A percentile compares a stretch with the other conserved stretches of the same genome.
Conservation (phyloP, 192 early-diverging fungal species). For the Coemansia sp. region DNA sequence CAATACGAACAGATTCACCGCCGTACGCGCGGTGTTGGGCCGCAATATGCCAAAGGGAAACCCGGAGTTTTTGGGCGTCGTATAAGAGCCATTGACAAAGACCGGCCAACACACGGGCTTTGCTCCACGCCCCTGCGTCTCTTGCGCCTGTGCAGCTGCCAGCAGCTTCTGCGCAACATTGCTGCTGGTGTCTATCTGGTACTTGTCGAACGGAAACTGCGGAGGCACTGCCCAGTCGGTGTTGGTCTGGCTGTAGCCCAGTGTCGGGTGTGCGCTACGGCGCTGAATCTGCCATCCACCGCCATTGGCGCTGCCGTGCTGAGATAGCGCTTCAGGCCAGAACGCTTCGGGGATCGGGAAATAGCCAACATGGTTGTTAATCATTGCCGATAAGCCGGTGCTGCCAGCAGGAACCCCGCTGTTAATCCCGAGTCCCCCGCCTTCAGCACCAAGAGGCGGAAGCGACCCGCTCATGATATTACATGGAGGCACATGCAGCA, state of each 20-base stretch:
- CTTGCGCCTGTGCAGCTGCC: constrained; percentile 32
- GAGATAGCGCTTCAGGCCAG: constrained; percentile 57
- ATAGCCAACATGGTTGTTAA: constrained; percentile 49
- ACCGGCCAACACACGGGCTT: constrained; percentile 56
- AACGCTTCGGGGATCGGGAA: constrained; percentile 77
- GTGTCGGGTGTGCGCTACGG: constrained; percentile 62
- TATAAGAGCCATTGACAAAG: constrained; percentile 63
- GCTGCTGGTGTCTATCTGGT: constrained; percentile 61
- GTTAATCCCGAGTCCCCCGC: not conserved
- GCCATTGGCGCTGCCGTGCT: constrained; percentile 11
- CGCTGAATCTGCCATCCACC: constrained; percentile 42
- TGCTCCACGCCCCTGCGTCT: constrained; percentile 54
- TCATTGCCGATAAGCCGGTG: constrained; percentile 37
- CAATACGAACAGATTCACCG: constrained; percentile 71
- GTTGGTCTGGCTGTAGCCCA: constrained; percentile 59
- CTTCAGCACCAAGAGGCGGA: constrained; percentile 28
- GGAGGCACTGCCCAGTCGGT: constrained; percentile 60
- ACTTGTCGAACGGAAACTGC: constrained; percentile 76
- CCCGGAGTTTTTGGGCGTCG: constrained; percentile 55
- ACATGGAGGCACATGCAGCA: constrained; percentile 37
- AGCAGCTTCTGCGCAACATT: constrained; percentile 64
- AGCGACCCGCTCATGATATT: constrained; percentile 32
- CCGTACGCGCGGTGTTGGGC: constrained; percentile 59
- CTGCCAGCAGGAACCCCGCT: constrained; percentile 18
- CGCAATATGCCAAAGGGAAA: constrained; percentile 76